Base-by-base conservation (phyloP, 345 rosid species). In the Ceriops tagal region DNA sequence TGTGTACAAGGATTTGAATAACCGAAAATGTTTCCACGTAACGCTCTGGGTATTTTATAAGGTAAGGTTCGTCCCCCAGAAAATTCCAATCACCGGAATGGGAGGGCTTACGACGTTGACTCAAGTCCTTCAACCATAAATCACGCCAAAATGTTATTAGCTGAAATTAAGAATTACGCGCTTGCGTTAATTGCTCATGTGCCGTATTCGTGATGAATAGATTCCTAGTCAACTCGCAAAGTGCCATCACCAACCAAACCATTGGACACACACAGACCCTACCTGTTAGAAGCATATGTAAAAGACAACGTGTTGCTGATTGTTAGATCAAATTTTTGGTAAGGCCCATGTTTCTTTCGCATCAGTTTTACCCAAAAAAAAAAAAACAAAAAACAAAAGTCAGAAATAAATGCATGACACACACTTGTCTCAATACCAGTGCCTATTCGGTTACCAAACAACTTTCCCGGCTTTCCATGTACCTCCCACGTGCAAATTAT, bases 101-200 rank as follows among this genome's bases (percentile, higher is more conserved):
- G 35, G 24, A 51, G 30, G 53, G 22, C 22, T 27, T 32, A 28
- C 10, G 46, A 53, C 53, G 74, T 53, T 62, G 73, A 70, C 62
- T 26, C 46, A 5, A 53, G 28, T 3, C 20, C 21, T 65, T 10
- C 20, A 24, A 1, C 28, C 28, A 56, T 27, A 22, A 15, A 56
- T 15, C 24, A 56, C 5, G 13, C 26, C 59, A 13, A 24, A 24
- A 24, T 56, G 3, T 56, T 2, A 21, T 56, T 24, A 10, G 7
- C 59, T 56, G 59, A 56, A 56, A 21, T 56, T 11, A 56, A 15
- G 27, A 56, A 3, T 43, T 27, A 11, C 16, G 6, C 26, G 21
- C 13, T 24, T 10, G 30, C 10, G 18, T 56, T 27, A 3, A 9
- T 55, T 22, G 9, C 9, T 8, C 24, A 11, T 26, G 3, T 55